These are phyloP conservation scores for Psidium friedrichsthalianum DNA, from an alignment of 345 rosid genomes.

Conservation along the genomic window DNA sequence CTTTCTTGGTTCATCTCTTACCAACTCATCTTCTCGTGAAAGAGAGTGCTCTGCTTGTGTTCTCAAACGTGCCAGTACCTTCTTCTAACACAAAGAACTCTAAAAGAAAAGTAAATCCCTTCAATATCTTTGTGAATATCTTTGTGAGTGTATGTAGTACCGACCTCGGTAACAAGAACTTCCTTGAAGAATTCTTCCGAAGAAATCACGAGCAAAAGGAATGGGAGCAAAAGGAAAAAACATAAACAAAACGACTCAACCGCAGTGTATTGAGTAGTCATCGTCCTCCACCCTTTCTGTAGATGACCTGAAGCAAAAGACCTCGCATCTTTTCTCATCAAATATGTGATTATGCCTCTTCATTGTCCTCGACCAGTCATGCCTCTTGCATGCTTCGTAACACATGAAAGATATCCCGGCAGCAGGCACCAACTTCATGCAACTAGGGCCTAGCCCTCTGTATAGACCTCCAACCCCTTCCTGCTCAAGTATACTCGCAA, in stretches of 20 bases:
- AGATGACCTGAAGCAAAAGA: background rate
- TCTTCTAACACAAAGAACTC: background rate
- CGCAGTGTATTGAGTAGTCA: background rate
- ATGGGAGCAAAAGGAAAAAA: background rate
- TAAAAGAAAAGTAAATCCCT: background rate
- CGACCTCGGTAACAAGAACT: background rate
- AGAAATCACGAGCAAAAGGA: background rate
- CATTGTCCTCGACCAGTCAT: constrained; percentile 59
- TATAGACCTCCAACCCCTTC: constrained; percentile 82
- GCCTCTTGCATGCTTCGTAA: constrained; percentile 92
- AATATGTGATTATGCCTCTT: constrained; percentile 7
- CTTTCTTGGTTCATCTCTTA: background rate
- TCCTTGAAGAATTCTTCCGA: background rate
- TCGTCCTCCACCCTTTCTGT: background rate
- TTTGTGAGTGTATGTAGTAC: background rate
- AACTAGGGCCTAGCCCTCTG: constrained; percentile 89
- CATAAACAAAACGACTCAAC: background rate
- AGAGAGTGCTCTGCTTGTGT: background rate
- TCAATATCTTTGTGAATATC: background rate
- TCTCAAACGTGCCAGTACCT: background rate
- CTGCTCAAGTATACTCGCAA: constrained; percentile 63
- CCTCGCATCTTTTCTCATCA: background rate
- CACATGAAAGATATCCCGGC: constrained; percentile 99
- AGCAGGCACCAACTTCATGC: constrained; percentile 96
- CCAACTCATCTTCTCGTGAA: background rate